phyloP scores from a whole-genome alignment of 2,329 filamentous ascomycete species.

The Aspergillus cejpii region DNA sequence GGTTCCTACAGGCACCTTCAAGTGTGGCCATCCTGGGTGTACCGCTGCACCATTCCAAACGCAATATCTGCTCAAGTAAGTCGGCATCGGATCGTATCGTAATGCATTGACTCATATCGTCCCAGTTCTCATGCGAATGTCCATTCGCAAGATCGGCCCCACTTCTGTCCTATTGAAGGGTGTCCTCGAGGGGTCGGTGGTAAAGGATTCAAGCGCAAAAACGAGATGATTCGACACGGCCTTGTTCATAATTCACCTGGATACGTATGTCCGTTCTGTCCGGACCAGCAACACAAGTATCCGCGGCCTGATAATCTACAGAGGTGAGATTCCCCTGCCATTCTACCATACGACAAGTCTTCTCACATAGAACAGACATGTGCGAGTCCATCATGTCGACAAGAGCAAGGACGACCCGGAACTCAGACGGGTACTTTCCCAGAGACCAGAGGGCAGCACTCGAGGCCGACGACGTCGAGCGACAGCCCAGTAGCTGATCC shows the following conservation, averaged over 20 bases:
- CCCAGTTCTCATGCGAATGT: slow-evolving; percentile 51
- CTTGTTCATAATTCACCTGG: slow-evolving; percentile 90
- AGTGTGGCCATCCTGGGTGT: slow-evolving; percentile 52
- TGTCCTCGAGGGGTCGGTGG: slow-evolving; percentile 56
- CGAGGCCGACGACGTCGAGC: slow-evolving; percentile 67
- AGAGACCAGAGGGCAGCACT: slow-evolving; percentile 75
- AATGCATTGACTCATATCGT: background rate
- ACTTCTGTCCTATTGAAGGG: slow-evolving; percentile 55
- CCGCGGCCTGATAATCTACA: slow-evolving; percentile 93
- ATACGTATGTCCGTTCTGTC: slow-evolving; percentile 94
- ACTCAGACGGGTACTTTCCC: slow-evolving; percentile 75
- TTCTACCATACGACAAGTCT: background rate
- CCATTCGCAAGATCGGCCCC: slow-evolving; percentile 56
- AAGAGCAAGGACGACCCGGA: slow-evolving; percentile 79
- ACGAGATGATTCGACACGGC: slow-evolving; percentile 68
- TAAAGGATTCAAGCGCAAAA: slow-evolving; percentile 62
- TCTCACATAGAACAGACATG: slow-evolving; percentile 58
- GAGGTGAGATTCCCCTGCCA: slow-evolving; percentile 52
- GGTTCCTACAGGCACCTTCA: slow-evolving; percentile 36
- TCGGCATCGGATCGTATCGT: slow-evolving; percentile 2
- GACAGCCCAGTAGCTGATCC: slow-evolving; percentile 17
- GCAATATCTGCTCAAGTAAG: slow-evolving; percentile 59
- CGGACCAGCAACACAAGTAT: slow-evolving; percentile 88
- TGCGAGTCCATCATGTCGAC: slow-evolving; percentile 83
- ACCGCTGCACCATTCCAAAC: slow-evolving; percentile 56